Base-by-base conservation (phyloP, 768 basidiomycete genomes). In the Termitomyces sp. region DNA sequence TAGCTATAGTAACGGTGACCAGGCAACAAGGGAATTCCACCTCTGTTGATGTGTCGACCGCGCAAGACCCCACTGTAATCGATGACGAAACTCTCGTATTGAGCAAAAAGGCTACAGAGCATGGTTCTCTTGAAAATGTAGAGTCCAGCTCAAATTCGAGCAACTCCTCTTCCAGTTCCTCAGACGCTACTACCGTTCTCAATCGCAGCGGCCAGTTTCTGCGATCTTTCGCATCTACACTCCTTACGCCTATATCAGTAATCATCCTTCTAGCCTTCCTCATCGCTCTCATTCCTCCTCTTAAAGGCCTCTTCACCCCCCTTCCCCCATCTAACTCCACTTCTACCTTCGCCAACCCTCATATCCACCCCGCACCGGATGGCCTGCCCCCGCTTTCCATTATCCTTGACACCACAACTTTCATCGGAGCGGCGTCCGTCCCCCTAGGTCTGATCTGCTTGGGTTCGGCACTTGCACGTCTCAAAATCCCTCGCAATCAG, bases 361-460 rank as follows among this genome's bases (percentile, higher is more conserved):
- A 70, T 35, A 78, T 76, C 44, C 71, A 70, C 14, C 43, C 68
- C n/a, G 81, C 81, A 1, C 84, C 84, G 0, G 84, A 86, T 55
- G 83, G 83, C 1, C 70, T 78, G 52, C 82, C 84, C 0, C 83
- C 82, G 0, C 77, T 85, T 28, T 74, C 79, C 0, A 73, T 86
- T 55, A 26, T 86, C 38, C 63, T 82, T 41, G 78, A 83, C 57
- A 78, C 81, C 0, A 65, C 77, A 0, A 66, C 67, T 0, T 86
- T 85, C 58, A 69, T 84, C 20, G 82, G 85, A 3, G 74, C 63
- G 1, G 84, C 82, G 9, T 75, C 76, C 10, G 76, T 86, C 0
- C 84, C 84, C 0, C 61, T 85, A 0, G 81, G 82, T 6, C 63
- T 85, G 3, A 75, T 81, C 13, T 78, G 74, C 3, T 69, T 86